A percentile compares a stretch with the other conserved stretches of the same genome.
Evolutionary conservation across 2,329 filamentous ascomycete genomes (phyloP).

Genomic region (Thyridium curvatum): DNA sequence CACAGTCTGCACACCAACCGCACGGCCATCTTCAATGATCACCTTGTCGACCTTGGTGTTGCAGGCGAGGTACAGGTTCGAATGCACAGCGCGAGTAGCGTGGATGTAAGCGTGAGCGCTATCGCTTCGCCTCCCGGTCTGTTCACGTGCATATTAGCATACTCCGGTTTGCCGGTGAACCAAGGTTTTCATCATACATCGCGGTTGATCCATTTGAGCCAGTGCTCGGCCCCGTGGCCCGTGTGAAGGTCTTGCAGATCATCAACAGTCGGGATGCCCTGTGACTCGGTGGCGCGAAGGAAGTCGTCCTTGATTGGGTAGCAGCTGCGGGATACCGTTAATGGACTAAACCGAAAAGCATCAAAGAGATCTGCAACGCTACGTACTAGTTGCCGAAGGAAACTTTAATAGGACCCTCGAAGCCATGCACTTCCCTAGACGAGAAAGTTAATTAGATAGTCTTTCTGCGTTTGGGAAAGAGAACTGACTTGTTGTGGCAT

Average conservation of each 20-base stretch:
- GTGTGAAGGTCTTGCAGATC: constrained; percentile 69
- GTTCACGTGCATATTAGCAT: no score
- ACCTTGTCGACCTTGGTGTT: constrained; percentile 77
- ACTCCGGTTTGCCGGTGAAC: no score
- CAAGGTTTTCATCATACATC: no score
- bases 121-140: constrained; percentile 67
- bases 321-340: constrained; percentile 33
- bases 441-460: not conserved
- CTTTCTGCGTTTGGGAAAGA: no score
- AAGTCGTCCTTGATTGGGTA: constrained; percentile 82
- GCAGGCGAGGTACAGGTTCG: constrained; percentile 64
- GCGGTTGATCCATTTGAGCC: constrained; percentile 81
- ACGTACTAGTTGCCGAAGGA: constrained; percentile 67
- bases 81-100: constrained; percentile 62
- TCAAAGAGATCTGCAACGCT: not conserved
- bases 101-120: constrained; percentile 75
- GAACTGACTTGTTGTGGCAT: constrained; percentile 46
- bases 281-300: constrained; percentile 63
- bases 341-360: not conserved
- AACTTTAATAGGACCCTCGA: constrained; percentile 75
- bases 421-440: constrained; percentile 66
- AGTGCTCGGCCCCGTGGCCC: constrained; percentile 69
- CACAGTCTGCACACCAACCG: constrained; percentile 66
- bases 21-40: constrained; percentile 65
- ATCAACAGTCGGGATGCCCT: constrained; percentile 69